A percentile compares a stretch with the other conserved stretches of the same genome.
Evolutionary conservation across 306 rosid genomes (phyloP).

Genomic region (Malus fusca): DNA sequence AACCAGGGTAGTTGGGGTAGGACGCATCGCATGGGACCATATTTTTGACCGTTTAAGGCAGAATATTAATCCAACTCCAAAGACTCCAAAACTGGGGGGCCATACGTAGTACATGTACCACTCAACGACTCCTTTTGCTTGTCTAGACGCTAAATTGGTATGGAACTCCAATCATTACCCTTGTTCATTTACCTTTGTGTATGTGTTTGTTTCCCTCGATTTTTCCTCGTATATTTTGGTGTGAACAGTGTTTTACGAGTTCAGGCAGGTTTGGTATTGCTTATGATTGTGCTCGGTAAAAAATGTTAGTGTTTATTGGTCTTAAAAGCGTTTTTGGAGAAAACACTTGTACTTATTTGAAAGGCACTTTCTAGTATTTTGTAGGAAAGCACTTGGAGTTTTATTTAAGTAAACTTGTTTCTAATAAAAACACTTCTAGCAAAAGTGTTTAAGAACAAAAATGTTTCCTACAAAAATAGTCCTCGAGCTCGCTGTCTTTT

Average conservation of each 20-base stretch:
- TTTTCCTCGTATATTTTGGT: neutral
- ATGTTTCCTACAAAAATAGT: too few relatives aligned
- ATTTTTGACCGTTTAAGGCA: neutral
- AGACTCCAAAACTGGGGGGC: neutral
- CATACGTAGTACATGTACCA: neutral
- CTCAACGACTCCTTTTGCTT: neutral
- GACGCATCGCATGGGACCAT: neutral
- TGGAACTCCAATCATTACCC: neutral
- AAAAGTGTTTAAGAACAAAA: too few relatives aligned
- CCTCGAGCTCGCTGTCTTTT: too few relatives aligned
- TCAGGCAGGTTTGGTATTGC: accelerated
- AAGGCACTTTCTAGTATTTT: neutral
- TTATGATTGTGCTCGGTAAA: too few relatives aligned
- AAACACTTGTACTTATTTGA: too few relatives aligned
- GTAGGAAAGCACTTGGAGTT: neutral
- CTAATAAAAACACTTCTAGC: too few relatives aligned
- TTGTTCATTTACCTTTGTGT: neutral
- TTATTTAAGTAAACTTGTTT: too few relatives aligned
- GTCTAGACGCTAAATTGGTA: too few relatives aligned
- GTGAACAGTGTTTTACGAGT: neutral
- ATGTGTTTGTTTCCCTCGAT: neutral
- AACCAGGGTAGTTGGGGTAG: neutral
- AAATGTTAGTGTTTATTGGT: accelerated
- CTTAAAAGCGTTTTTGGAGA: neutral
- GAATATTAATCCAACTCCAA: neutral